Percentiles rank a stretch among this genome's conserved stretches.
phyloP scores from a whole-genome alignment of 2,329 filamentous ascomycete genomes.

The Lecanosticta acicola region DNA sequence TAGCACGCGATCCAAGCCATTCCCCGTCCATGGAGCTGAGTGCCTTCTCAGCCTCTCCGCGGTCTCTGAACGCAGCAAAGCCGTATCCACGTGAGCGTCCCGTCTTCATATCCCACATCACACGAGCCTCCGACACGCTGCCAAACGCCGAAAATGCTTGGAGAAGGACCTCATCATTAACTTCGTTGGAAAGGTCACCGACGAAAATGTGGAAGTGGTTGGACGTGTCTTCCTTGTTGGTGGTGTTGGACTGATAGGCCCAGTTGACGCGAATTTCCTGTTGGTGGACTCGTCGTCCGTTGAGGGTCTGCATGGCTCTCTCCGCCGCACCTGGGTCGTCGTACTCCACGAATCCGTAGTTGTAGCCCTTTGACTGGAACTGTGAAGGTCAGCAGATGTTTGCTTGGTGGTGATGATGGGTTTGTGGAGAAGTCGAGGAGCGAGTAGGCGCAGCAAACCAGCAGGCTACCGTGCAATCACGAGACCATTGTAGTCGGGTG shows the following conservation, averaged over 20 bases:
- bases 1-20: slow-evolving; percentile 95
- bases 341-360: slow-evolving; percentile 98
- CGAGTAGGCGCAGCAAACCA: neutral
- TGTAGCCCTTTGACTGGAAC: slow-evolving; percentile 84
- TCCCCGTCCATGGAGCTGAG: slow-evolving; percentile 97
- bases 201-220: slow-evolving; percentile 99
- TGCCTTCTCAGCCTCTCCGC: slow-evolving; percentile 88
- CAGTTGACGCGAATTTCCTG: slow-evolving; percentile 99
- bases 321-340: slow-evolving; percentile 96
- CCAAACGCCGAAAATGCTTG: slow-evolving; percentile 97
- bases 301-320: slow-evolving; percentile 93
- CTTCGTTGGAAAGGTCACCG: slow-evolving; percentile 94
- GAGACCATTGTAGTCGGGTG: slow-evolving; percentile 3
- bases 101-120: slow-evolving; percentile 99
- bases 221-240: slow-evolving; percentile 93
- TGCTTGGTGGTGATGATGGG: neutral
- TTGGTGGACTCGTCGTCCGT: slow-evolving; percentile 90
- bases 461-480: slow-evolving; percentile 18
- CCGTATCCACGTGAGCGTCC: slow-evolving; percentile 95
- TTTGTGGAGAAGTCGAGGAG: neutral
- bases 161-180: slow-evolving; percentile 89
- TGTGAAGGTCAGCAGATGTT: slow-evolving; percentile 21
- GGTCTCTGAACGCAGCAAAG: slow-evolving; percentile 95
- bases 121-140: slow-evolving; percentile 90
- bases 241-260: slow-evolving; percentile 95